phyloP scores from a whole-genome alignment of 1,139 yeast species.

The Hemisphaericaspora xylanilytica region DNA sequence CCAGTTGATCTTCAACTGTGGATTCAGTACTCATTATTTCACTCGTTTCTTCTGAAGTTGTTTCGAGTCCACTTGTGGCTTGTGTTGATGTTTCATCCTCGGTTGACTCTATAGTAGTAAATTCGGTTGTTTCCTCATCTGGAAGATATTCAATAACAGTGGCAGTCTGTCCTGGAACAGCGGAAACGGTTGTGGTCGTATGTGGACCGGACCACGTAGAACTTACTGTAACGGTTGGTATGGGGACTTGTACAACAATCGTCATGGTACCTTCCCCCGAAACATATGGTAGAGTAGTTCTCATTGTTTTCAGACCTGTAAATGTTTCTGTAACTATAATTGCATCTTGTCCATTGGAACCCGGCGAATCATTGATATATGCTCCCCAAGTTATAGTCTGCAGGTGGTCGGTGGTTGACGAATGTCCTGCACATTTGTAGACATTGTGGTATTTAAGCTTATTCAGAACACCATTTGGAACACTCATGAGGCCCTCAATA shows the following conservation, averaged over 20 bases:
- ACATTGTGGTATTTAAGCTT: conserved; percentile 8
- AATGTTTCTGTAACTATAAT: conserved; percentile 24
- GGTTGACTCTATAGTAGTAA: too few relatives aligned
- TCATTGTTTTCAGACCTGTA: conserved; percentile 21
- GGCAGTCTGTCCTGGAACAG: conserved; percentile 12
- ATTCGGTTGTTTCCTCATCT: not conserved
- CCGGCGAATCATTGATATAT: conserved; percentile 15
- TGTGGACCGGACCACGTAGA: conserved; percentile 17
- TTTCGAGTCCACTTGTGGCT: too few relatives aligned
- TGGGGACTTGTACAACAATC: conserved; percentile 18
- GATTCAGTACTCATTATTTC: too few relatives aligned
- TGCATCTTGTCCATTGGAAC: conserved; percentile 22
- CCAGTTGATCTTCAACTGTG: too few relatives aligned
- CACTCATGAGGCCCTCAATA: conserved; percentile 18
- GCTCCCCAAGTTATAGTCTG: conserved; percentile 11
- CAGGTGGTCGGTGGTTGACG: not conserved
- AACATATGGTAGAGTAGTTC: conserved; percentile 20
- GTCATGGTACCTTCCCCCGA: conserved; percentile 16
- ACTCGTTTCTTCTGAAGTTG: too few relatives aligned
- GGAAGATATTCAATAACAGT: conserved; percentile 2
- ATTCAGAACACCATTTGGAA: conserved; percentile 3
- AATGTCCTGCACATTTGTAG: conserved; percentile 15
- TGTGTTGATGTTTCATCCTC: too few relatives aligned
- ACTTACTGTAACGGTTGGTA: conserved; percentile 20
- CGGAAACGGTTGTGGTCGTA: conserved; percentile 13